Evolutionary conservation across 1,284 basidiomycete genomes (phyloP), one percentile per base, ranked within the genome.

Genomic region (Ceratobasidium theobromae): DNA sequence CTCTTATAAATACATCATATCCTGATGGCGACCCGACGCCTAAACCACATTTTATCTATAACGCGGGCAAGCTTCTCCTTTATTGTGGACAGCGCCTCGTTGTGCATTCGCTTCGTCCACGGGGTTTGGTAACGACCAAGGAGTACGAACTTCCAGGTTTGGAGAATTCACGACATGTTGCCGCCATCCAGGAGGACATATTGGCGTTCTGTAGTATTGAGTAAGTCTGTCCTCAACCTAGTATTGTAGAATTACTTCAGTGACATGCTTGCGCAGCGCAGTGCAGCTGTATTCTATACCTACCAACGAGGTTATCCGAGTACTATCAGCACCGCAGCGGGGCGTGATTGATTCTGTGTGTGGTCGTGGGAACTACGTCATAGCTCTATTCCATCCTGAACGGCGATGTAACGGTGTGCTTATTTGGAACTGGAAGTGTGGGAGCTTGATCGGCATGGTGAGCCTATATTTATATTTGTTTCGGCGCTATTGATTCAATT

Each of bases 371-470:
- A 32, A 49, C 23, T 18, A 11, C n/a, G 28, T 60, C 11, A 45
- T 45, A 0, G 45, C 30, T 4, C 27, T 60, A 30, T 60, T 60
- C 32, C 16, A 21, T 38, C 46, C 57, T 4, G 57, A 60, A 11
- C 43, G 30, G 30, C 57, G 46, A 18, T 48, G 32, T 23, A 48
- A 30, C 23, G 57, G 30, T 4, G 57, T 49, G 4, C 16, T 60
- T 27, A 4, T 60, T 8, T 60, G 57, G 57, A 60, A 60, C 25
- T 60, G 57, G 57, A 60, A 25, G 23, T 33, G 30, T 18, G 57
- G 54, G 33, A 27, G 16, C 41, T 32, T 60, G 1, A 49, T 60
- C 35, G 57, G 35, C 18, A 38, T 23, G 9, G 57, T 60, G 32
- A 60, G 57, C 35, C 27, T 21, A 21, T 16, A 18, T 12, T 25